A percentile compares a stretch with the other conserved stretches of the same genome.
Conservation (phyloP, 371 early-diverging fungal species). For the Thermomucor indicae-seudaticae region DNA sequence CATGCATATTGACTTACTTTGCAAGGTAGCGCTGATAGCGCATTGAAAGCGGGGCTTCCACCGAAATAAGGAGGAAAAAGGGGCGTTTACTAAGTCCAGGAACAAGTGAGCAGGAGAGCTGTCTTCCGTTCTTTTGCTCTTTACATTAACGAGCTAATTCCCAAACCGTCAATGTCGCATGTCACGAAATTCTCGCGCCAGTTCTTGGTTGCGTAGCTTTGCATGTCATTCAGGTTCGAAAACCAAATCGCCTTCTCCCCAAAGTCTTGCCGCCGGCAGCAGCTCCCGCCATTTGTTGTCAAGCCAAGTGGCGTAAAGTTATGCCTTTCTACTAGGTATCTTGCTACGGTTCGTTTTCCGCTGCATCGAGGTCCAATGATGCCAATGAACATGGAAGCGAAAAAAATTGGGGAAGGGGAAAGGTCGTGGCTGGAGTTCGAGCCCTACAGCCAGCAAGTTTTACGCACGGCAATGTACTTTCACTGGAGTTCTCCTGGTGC, state of each 20-base stretch:
- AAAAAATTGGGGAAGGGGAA: no score
- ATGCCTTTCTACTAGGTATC: slow-evolving; percentile 49
- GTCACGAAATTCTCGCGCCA: slow-evolving; percentile 76
- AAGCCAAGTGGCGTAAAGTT: slow-evolving; percentile 4
- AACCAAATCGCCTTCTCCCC: slow-evolving; percentile 26
- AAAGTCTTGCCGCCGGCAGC: slow-evolving; percentile 2
- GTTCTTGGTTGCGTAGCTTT: slow-evolving; percentile 57
- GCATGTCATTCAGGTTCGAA: slow-evolving; percentile 43
- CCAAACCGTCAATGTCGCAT: slow-evolving; percentile 46
- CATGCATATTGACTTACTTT: slow-evolving; percentile 15
- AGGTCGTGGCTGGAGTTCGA: no score
- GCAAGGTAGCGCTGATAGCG: slow-evolving; percentile 59
- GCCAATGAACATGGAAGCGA: slow-evolving; percentile 86
- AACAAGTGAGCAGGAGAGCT: background rate
- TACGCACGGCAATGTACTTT: no score
- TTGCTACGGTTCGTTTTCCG: slow-evolving; percentile 72
- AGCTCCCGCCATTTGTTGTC: background rate
- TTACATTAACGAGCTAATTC: slow-evolving; percentile 3
- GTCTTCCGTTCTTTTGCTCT: no score
- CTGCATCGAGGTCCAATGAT: slow-evolving; percentile 67
- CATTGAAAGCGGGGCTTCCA: slow-evolving; percentile 74
- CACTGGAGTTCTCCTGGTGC: no score
- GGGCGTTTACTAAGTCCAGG: slow-evolving; percentile 78
- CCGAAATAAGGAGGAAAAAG: slow-evolving; percentile 78
- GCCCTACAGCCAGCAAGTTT: no score